phyloP scores from a whole-genome alignment of 1,284 basidiomycete species.

The Abortiporus biennis region DNA sequence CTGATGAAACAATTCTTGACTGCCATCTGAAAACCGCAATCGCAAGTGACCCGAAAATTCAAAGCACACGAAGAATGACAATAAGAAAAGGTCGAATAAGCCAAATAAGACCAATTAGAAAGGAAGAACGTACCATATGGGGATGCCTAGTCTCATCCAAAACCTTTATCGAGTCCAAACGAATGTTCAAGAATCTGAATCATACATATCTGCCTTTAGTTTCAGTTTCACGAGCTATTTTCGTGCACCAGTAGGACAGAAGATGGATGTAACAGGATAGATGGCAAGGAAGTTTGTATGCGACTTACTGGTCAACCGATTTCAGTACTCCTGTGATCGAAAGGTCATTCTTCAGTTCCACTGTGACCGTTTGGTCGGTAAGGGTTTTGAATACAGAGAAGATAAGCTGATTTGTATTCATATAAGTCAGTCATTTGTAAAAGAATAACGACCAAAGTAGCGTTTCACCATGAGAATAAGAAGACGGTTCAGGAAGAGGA shows the following conservation, averaged over 20 bases:
- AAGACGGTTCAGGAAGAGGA: too few species aligned
- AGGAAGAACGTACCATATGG: conserved; percentile 75
- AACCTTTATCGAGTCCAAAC: conserved; percentile 91
- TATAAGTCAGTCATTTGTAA: too few species aligned
- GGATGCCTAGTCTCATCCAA: conserved; percentile 91
- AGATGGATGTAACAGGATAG: neutral
- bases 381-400: conserved; percentile 99
- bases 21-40: conserved; percentile 92
- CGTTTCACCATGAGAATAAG: too few species aligned
- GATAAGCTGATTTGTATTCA: too few species aligned
- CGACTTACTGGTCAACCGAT: conserved; percentile 94
- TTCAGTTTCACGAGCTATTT: too few species aligned
- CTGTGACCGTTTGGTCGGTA: conserved; percentile 94
- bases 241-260: too few species aligned
- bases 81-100: neutral
- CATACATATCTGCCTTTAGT: too few species aligned
- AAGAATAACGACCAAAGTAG: too few species aligned
- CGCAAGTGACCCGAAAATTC: too few species aligned
- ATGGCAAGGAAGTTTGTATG: conserved; percentile 1
- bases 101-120: neutral
- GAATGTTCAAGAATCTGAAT: conserved; percentile 95
- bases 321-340: conserved; percentile 95
- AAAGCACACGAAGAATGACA: neutral
- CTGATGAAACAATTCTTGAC: conserved; percentile 99
- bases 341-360: conserved; percentile 99